Conservation (phyloP, 768 basidiomycete genomes). For the Leccinum sublutescens region DNA sequence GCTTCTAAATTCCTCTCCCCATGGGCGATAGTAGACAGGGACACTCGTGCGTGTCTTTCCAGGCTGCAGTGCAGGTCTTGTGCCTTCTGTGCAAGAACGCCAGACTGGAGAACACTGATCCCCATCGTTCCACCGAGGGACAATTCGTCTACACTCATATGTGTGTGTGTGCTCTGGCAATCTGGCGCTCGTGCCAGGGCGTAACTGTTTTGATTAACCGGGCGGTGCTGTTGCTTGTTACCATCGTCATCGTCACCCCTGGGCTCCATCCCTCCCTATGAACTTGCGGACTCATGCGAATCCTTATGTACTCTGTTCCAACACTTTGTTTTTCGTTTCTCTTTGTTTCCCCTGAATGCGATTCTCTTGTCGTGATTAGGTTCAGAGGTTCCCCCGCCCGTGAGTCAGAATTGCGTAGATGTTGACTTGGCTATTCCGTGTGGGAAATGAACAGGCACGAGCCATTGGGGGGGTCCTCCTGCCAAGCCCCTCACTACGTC, state of each 20-base stretch:
- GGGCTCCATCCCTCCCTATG: slow-evolving; percentile 5
- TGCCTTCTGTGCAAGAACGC: slow-evolving; percentile 15
- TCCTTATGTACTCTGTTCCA: slow-evolving; percentile 25
- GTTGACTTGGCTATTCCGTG: slow-evolving; percentile 3
- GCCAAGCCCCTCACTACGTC: neutral
- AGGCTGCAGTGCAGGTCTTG: slow-evolving; percentile 21
- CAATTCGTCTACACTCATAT: slow-evolving; percentile 24
- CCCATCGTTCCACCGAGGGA: slow-evolving; percentile 21
- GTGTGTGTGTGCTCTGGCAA: slow-evolving; percentile 17
- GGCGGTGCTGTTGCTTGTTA: slow-evolving; percentile 17
- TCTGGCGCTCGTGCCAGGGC: slow-evolving; percentile 18
- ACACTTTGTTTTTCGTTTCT: neutral
- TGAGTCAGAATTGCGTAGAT: slow-evolving; percentile 15
- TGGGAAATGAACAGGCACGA: slow-evolving; percentile 3
- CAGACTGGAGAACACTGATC: slow-evolving; percentile 14
- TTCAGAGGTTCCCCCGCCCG: slow-evolving; percentile 4
- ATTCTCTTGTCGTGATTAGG: slow-evolving; percentile 10
- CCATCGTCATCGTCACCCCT: slow-evolving; percentile 7
- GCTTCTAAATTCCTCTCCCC: slow-evolving; percentile 14
- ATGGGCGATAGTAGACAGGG: slow-evolving; percentile 21
- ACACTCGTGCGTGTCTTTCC: slow-evolving; percentile 21
- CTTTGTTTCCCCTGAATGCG: slow-evolving; percentile 5
- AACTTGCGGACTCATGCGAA: slow-evolving; percentile 28
- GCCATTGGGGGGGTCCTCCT: neutral
- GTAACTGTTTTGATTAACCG: slow-evolving; percentile 21